Percentiles rank a stretch among this genome's conserved stretches.
Evolutionary conservation across 352 stramenopile species (phyloP).

Genomic region (Phytophthora chlamydospora): DNA sequence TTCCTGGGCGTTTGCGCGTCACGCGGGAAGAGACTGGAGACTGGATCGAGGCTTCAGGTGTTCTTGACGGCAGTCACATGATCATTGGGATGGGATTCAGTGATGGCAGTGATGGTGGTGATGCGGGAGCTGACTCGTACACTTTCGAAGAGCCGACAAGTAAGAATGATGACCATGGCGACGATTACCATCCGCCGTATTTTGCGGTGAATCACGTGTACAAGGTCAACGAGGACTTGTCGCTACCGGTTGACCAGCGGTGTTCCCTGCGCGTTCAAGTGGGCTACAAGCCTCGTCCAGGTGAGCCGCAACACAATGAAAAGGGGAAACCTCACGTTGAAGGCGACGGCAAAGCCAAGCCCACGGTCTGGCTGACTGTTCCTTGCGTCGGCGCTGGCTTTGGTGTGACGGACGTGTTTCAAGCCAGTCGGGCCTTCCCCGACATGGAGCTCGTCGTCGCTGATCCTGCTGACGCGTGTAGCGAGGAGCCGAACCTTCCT

Average conservation of each 20-base stretch:
- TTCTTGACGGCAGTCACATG: constrained; percentile 54
- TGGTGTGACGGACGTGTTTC: constrained; percentile 44
- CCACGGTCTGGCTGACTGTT: constrained; percentile 42
- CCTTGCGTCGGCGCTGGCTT: constrained; percentile 71
- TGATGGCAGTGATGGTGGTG: constrained; percentile 23
- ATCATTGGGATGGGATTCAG: constrained; percentile 43
- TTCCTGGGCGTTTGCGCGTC: constrained; percentile 58
- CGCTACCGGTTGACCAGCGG: constrained; percentile 37
- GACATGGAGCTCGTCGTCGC: constrained; percentile 47
- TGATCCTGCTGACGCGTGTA: constrained; percentile 63
- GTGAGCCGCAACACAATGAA: constrained; percentile 18
- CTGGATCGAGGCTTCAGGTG: constrained; percentile 65
- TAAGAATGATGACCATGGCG: constrained; percentile 12
- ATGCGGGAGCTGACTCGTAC: constrained; percentile 33
- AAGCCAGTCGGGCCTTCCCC: constrained; percentile 30
- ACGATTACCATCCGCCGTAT: constrained; percentile 44
- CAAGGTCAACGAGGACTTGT: constrained; percentile 36
- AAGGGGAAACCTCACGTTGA: constrained; percentile 18
- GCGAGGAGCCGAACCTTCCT: constrained; percentile 34
- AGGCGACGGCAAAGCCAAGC: constrained; percentile 16
- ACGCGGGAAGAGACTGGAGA: constrained; percentile 69
- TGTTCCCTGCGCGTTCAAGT: constrained; percentile 47
- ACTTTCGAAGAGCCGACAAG: constrained; percentile 32
- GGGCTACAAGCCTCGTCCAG: constrained; percentile 11
- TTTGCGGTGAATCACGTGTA: constrained; percentile 54